Evolutionary conservation across 257 asterid genomes (phyloP).

Genomic region (Solanum habrochaites): DNA sequence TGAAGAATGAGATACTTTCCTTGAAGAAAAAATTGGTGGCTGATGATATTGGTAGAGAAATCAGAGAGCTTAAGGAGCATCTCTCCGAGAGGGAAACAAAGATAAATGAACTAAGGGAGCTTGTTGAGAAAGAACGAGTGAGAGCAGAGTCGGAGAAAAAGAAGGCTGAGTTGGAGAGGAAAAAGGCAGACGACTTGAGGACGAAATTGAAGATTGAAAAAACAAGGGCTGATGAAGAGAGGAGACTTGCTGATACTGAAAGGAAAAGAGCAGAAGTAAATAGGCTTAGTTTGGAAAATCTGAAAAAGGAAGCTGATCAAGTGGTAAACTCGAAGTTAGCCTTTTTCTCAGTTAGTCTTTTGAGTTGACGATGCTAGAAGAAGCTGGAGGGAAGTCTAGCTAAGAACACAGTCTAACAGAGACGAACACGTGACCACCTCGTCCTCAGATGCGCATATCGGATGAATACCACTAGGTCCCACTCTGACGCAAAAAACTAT

Average conservation of each 20-base stretch:
- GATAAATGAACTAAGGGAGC: constrained; percentile 37
- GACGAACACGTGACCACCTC: too few relatives aligned
- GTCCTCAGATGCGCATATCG: too few relatives aligned
- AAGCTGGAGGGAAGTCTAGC: constrained; percentile 36
- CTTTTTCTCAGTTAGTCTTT: too few relatives aligned
- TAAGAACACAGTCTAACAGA: too few relatives aligned
- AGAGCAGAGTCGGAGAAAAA: constrained; percentile 18
- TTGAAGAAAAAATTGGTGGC: constrained; percentile 31
- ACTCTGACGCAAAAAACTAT: too few relatives aligned
- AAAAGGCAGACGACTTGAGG: constrained; percentile 33
- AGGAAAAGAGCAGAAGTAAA: constrained; percentile 47
- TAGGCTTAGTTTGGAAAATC: constrained; percentile 29
- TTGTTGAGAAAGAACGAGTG: constrained; percentile 46
- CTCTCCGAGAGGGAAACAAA: constrained; percentile 36
- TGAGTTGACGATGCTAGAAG: constrained; percentile 40
- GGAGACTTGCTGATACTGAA: constrained; percentile 18
- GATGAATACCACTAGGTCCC: too few relatives aligned
- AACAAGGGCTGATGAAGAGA: constrained; percentile 17
- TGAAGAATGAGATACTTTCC: constrained; percentile 48
- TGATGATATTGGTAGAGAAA: constrained; percentile 19
- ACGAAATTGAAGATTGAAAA: constrained; percentile 13
- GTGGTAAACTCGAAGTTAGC: constrained; percentile 37
- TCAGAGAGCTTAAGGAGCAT: constrained; percentile 20
- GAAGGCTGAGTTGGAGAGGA: constrained; percentile 44
- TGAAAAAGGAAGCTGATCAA: constrained; percentile 32